These are phyloP conservation scores for Camptophora hylomeconis DNA, from an alignment of 2,329 filamentous ascomycete species.

Conservation along the genomic window DNA sequence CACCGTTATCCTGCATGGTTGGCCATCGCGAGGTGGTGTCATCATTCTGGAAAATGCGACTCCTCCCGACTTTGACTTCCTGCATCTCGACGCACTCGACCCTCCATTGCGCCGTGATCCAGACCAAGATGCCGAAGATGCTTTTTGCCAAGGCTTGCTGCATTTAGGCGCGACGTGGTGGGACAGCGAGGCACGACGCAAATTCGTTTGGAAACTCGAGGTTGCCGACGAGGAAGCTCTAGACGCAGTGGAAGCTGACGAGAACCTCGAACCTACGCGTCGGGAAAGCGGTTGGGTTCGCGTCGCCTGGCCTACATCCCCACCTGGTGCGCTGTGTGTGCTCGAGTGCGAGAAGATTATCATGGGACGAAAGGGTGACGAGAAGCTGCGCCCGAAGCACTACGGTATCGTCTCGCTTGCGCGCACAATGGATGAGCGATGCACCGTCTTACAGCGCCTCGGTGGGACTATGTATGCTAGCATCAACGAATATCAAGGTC, in stretches of 20 bases:
- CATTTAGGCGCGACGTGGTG: conserved; percentile 12
- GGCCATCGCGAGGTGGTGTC: conserved; percentile 3
- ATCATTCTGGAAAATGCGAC: conserved; percentile 4
- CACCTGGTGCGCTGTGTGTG: conserved; percentile 6
- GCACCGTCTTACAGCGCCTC: conserved; percentile 6
- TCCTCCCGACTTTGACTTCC: conserved; percentile 7
- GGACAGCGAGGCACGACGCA: conserved; percentile 8
- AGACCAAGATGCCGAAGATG: conserved; percentile 6
- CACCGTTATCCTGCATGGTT: conserved; percentile 1
- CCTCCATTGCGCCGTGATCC: conserved; percentile 5
- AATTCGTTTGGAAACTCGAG: conserved; percentile 9
- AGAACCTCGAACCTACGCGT: conserved; percentile 7
- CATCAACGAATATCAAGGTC: conserved; percentile 7
- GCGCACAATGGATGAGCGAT: conserved; percentile 10
- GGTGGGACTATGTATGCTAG: conserved; percentile 6
- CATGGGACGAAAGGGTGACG: conserved; percentile 5
- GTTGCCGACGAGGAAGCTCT: conserved; percentile 8
- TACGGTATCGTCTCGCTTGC: conserved; percentile 6
- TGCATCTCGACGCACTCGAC: conserved; percentile 9
- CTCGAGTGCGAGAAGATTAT: conserved; percentile 8
- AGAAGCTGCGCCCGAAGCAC: conserved; percentile 6
- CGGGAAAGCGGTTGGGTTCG: conserved; percentile 7
- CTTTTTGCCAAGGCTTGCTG: conserved; percentile 7
- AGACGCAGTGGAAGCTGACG: conserved; percentile 8
- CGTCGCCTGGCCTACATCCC: conserved; percentile 1